Evolutionary conservation across 73 alveolate genomes (phyloP).

Genomic region (Paramecium octaurelia): DNA sequence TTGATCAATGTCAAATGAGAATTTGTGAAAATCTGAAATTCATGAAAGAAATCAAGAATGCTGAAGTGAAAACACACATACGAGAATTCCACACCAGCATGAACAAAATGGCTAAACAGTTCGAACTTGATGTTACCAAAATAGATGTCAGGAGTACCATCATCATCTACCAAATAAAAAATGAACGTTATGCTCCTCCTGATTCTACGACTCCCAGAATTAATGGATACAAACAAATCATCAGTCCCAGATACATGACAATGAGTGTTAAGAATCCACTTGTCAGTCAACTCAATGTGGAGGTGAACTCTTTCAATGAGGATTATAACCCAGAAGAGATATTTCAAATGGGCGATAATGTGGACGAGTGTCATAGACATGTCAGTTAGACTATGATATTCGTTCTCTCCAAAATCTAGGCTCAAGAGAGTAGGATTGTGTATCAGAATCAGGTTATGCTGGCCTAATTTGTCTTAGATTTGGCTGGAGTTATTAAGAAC

Average conservation of each 20-base stretch:
- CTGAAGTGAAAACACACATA: neutral
- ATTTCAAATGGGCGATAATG: neutral
- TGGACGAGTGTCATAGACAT: neutral
- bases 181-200: neutral
- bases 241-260: neutral
- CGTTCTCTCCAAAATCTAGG: neutral
- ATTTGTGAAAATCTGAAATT: constrained; percentile 1
- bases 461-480: constrained; percentile 7
- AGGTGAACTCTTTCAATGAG: neutral
- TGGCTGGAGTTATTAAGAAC: constrained; percentile 13
- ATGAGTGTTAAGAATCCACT: neutral
- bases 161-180: neutral
- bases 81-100: neutral
- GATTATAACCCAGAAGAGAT: neutral
- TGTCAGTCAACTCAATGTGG: neutral
- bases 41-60: neutral
- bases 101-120: neutral
- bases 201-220: neutral
- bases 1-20: neutral
- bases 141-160: neutral
- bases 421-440: neutral
- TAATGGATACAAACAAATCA: neutral
- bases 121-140: neutral
- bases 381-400: constrained; percentile 1
- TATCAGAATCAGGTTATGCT: neutral